These are phyloP conservation scores for Ramaria sp. DNA, from an alignment of 768 basidiomycete genomes.

Conservation along the genomic window DNA sequence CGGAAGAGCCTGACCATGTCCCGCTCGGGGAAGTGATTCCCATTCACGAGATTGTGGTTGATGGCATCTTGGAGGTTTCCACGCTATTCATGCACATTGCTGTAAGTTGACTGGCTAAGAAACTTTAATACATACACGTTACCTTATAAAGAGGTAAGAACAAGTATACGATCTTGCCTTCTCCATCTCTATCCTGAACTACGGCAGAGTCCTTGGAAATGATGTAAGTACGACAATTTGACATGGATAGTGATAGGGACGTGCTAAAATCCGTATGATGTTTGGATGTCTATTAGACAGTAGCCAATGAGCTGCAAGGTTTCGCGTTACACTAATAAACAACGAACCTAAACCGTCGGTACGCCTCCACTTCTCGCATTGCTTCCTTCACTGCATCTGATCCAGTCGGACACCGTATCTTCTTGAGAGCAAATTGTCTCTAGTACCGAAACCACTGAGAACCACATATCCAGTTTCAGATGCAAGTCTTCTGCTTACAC, in stretches of 20 bases:
- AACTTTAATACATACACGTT: conserved; percentile 11
- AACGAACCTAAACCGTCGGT: conserved; percentile 78
- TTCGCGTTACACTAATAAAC: background rate
- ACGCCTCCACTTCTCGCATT: conserved; percentile 86
- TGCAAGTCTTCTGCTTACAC: conserved; percentile 35
- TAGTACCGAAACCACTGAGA: conserved; percentile 19
- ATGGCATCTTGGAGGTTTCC: conserved; percentile 96
- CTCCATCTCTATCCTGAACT: conserved; percentile 86
- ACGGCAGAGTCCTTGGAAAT: conserved; percentile 74
- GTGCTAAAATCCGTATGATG: conserved; percentile 86
- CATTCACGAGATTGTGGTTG: conserved; percentile 73
- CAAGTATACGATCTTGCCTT: conserved; percentile 91
- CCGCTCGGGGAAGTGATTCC: conserved; percentile 74
- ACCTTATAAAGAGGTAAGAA: conserved; percentile 93
- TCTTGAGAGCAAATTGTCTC: conserved; percentile 94
- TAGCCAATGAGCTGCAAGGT: background rate
- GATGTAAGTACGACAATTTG: conserved; percentile 9
- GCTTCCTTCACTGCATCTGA: conserved; percentile 81
- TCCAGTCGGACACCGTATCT: conserved; percentile 87
- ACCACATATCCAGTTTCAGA: background rate
- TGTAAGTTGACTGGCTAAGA: background rate
- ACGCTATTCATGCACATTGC: conserved; percentile 31
- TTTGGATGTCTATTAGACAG: conserved; percentile 66
- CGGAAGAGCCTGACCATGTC: conserved; percentile 86
- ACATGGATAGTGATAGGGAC: conserved; percentile 15